These are phyloP conservation scores for Gymnopus androsaceus DNA, from an alignment of 1,284 basidiomycete species.

Conservation along the genomic window DNA sequence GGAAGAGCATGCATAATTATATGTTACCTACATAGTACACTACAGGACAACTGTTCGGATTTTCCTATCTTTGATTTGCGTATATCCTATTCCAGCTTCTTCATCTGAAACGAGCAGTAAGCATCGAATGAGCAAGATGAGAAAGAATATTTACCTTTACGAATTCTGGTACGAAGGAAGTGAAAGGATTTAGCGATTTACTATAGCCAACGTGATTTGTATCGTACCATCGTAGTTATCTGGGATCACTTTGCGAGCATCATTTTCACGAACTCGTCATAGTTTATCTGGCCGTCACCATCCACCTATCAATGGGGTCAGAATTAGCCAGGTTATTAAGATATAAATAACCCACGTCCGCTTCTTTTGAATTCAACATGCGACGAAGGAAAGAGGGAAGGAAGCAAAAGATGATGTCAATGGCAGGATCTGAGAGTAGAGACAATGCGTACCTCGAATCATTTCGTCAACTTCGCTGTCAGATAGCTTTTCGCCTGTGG, in stretches of 20 bases:
- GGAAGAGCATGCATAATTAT: too few species aligned
- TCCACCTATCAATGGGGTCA: too few species aligned
- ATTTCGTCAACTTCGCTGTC: slow-evolving; percentile 96
- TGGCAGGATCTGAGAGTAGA: too few species aligned
- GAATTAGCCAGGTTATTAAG: too few species aligned
- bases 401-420: too few species aligned
- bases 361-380: too few species aligned
- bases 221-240: background rate
- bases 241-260: background rate
- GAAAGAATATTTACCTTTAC: slow-evolving; percentile 52
- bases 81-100: slow-evolving; percentile 22
- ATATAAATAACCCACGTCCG: too few species aligned
- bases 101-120: slow-evolving; percentile 18
- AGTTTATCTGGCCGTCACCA: slow-evolving; percentile 90
- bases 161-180: slow-evolving; percentile 52
- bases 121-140: background rate
- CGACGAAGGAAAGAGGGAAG: too few species aligned
- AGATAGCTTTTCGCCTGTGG: slow-evolving; percentile 84
- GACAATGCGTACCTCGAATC: too few species aligned
- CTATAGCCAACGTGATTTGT: background rate
- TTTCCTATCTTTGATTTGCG: too few species aligned
- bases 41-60: background rate
- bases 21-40: slow-evolving; percentile 13
- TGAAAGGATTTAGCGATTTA: background rate
- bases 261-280: slow-evolving; percentile 59